Conservation (phyloP, 108 stramenopile species). For the Cyclotella cryptica region DNA sequence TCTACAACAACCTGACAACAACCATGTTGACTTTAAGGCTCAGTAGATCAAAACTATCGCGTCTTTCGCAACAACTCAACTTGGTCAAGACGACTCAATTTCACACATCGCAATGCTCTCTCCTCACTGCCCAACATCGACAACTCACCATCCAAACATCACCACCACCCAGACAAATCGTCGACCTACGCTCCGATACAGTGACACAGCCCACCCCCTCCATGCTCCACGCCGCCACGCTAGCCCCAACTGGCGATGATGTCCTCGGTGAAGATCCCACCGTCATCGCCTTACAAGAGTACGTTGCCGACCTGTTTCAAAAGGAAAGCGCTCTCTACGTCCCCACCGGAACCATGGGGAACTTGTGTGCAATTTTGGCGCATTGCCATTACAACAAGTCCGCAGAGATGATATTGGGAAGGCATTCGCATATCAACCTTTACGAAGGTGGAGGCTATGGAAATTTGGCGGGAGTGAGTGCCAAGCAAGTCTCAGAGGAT, state of each 20-base stretch:
- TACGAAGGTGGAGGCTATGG: slow-evolving; percentile 80
- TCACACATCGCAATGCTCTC: background rate
- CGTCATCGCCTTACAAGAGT: slow-evolving; percentile 78
- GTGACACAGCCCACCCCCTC: slow-evolving; percentile 89
- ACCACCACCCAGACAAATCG: slow-evolving; percentile 4
- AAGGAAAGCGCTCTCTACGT: slow-evolving; percentile 94
- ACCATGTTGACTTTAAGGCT: too few relatives aligned
- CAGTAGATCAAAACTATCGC: too few relatives aligned
- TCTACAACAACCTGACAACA: too few relatives aligned
- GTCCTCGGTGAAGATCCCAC: slow-evolving; percentile 98
- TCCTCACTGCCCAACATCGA: background rate
- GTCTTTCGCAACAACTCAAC: too few relatives aligned
- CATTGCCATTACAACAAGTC: slow-evolving; percentile 89
- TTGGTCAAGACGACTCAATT: too few relatives aligned
- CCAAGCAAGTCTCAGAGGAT: slow-evolving; percentile 76
- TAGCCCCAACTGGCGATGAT: slow-evolving; percentile 93
- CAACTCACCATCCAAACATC: background rate
- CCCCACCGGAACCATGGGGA: slow-evolving; percentile 98
- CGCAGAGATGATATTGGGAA: slow-evolving; percentile 78
- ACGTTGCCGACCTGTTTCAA: slow-evolving; percentile 88
- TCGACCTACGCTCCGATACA: slow-evolving; percentile 95
- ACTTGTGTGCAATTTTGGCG: slow-evolving; percentile 88
- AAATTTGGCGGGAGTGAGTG: slow-evolving; percentile 78
- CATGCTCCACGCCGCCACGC: slow-evolving; percentile 72
- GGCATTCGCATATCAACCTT: slow-evolving; percentile 72